Percentiles rank a stretch among this genome's conserved stretches.
phyloP scores from a whole-genome alignment of 2,329 filamentous ascomycete species.

The Apiospora hydei region DNA sequence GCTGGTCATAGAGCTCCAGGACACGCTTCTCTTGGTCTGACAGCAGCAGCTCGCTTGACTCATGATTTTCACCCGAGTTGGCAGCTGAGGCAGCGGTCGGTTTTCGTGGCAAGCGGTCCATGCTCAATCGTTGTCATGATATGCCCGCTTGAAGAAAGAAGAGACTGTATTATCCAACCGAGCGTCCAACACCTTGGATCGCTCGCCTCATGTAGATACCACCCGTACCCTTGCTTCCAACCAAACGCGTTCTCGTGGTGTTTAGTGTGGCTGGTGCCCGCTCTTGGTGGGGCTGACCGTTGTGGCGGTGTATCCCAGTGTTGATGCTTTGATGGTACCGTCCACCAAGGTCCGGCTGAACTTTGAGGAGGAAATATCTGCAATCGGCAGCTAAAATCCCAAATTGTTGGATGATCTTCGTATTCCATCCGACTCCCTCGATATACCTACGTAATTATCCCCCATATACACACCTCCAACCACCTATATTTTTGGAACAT shows the following conservation, averaged over 20 bases:
- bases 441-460: background rate
- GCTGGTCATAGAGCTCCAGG: conserved; percentile 73
- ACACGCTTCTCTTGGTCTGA: conserved; percentile 71
- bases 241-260: background rate
- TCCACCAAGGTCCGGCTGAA: background rate
- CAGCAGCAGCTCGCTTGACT: conserved; percentile 56
- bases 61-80: conserved; percentile 34
- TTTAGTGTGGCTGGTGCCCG: background rate
- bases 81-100: background rate
- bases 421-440: background rate
- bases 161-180: background rate
- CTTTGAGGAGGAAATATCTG: background rate
- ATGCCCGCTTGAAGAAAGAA: background rate
- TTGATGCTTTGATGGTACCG: background rate
- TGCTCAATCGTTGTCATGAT: background rate
- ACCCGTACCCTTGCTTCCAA: background rate
- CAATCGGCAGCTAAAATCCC: background rate
- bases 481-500: background rate
- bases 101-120: background rate
- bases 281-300: conserved; percentile 25
- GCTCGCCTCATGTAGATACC: background rate
- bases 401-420: background rate
- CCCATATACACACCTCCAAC: background rate
- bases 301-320: background rate
- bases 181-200: background rate